Evolutionary conservation across 257 asterid genomes (phyloP).

Genomic region (Gentiana straminea): DNA sequence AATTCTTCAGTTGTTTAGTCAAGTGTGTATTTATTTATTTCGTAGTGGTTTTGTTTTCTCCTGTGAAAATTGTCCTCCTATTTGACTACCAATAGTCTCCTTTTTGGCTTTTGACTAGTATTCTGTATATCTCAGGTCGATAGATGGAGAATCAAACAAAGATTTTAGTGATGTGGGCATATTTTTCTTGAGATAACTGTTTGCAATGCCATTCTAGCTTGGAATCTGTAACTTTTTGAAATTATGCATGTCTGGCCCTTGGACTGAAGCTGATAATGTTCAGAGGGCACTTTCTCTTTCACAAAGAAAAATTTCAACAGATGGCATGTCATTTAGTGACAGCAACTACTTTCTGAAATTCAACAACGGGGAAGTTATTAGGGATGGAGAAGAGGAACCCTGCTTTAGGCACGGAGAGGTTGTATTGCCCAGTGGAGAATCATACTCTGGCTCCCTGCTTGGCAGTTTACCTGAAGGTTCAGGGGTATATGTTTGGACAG

Average conservation of each 20-base stretch:
- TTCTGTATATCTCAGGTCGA: slow-evolving; percentile 6
- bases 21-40: too few relatives aligned
- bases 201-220: slow-evolving; percentile 18
- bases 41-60: too few relatives aligned
- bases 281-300: slow-evolving; percentile 48
- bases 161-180: slow-evolving; percentile 3
- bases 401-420: slow-evolving; percentile 38
- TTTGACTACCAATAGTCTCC: too few relatives aligned
- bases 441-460: slow-evolving; percentile 51
- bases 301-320: slow-evolving; percentile 50
- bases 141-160: not conserved
- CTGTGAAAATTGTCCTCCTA: too few relatives aligned
- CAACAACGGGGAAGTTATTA: slow-evolving; percentile 39
- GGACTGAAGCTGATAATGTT: slow-evolving; percentile 42
- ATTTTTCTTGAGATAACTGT: slow-evolving; percentile 19
- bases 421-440: slow-evolving; percentile 44
- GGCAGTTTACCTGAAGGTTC: slow-evolving; percentile 67
- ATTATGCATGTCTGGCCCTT: slow-evolving; percentile 85
- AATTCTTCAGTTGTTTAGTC: too few relatives aligned
- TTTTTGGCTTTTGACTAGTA: not conserved
- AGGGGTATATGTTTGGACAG: slow-evolving; percentile 70
- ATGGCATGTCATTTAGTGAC: slow-evolving; percentile 24
- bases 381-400: slow-evolving; percentile 37
- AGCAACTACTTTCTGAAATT: slow-evolving; percentile 13
- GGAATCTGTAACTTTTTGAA: slow-evolving; percentile 16